Base-by-base conservation (phyloP, 2,329 filamentous ascomycete species). In the Penicillium sp. region DNA sequence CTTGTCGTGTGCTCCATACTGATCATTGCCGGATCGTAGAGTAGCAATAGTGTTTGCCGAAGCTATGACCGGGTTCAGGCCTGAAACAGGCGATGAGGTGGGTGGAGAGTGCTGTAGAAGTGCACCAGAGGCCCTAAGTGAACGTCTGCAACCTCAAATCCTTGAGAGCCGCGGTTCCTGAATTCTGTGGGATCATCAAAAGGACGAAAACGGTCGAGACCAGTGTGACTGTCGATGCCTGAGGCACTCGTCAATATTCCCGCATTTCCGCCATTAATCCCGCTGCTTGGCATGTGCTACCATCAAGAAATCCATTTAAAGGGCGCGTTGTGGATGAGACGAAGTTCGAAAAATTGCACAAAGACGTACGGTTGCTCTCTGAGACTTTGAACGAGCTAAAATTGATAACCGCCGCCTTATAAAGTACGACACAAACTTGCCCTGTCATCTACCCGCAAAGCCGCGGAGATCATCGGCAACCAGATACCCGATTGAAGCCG, bases 401-500 rank as follows among this genome's bases (percentile, higher is more conserved):
- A 46, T 31, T 24, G 16, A 14, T 7, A 11, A 31, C 31, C 43
- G 10, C 24, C 6, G 3, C n/a, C 16, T 19, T 35, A 19, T 35
- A 35, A 49, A 49, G 49, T 24, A 51, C 33, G 14, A 35, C 33
- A 16, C 2, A 24, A 22, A 16, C 33, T 4, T 37, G 35, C 27
- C 16, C 39, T 35, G 13, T 56, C 24, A 10, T 50, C 36, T 61
- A 63, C 46, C 59, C 61, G 57, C 54, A 54, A 36, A 62, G 54
- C 66, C 62, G 63, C 63, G 63, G 65, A 60, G 43, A 60, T 54
- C 57, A 53, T 60, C 64, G 64, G 63, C 54, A 56, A 50, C 47
- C 54, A n/a, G 19, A 33, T 59, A 63, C 55, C 65, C 66, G 61
- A 50, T 60, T 50, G 37, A 40, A 55, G 37, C 65, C 65, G 62